Base-by-base conservation (phyloP, 192 early-diverging fungal species). In the Entrophospora sp. region DNA sequence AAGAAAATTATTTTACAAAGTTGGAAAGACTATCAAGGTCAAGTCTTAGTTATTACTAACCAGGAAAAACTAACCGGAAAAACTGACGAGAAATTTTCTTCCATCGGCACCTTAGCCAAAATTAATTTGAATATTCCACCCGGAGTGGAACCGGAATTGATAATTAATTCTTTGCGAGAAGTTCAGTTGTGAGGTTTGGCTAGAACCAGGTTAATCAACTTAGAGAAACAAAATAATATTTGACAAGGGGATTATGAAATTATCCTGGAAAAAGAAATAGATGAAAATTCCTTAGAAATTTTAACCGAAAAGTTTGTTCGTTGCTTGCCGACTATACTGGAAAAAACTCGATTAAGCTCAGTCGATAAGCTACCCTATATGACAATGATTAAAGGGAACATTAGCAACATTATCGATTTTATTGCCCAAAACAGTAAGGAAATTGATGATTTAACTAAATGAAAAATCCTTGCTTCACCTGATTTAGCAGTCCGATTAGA, bases 261-360 rank as follows among this genome's bases (percentile, higher is more conserved):
- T 24, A 18, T 59, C 0, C 35, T 28, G 3, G 56, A 59, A 38
- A 59, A 59, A 38, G 35, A 59, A 18, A n/a, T 59, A n/a, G 35
- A 22, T 38, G 56, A 59, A 35, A 18, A 20, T 16, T 1, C 14
- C 32, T 38, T 59, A 20, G 56, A 59, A 1, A n/a, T 36, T 16
- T 36, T 59, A 59, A 59, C 56, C 4, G 56, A 59, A 28, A 59
- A 59, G 36, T 59, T 59, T 20, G 56, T 59, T 30, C 56, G 56
- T 59, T 16, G 36, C 18, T 34, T 59, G 2, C 35, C 56, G 0
- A 34, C 32, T 18, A 59, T 59, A 18, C 16, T 59, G 1, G 56
- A 59, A 59, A 59, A 59, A 24, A n/a, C 56, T 1, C 6, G 35
- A 59, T 35, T 59, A 22, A 38, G 35, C 18, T 59, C 56, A 16